Evolutionary conservation across 2,329 filamentous ascomycete genomes (phyloP).

Genomic region (Seiridium unicorne): DNA sequence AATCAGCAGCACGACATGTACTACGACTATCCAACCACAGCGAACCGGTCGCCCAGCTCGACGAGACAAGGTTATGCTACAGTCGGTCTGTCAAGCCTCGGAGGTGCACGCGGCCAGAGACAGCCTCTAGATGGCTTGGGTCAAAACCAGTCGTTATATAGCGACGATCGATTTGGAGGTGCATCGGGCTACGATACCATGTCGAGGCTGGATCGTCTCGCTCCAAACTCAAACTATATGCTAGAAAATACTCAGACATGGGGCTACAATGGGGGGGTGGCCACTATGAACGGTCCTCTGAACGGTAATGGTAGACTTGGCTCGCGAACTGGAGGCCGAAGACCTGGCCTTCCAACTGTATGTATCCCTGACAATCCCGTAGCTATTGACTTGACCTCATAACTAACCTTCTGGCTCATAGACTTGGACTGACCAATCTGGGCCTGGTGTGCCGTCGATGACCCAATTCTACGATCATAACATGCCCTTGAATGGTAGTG

Average conservation of each 20-base stretch:
- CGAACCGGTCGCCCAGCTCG: slow-evolving; percentile 72
- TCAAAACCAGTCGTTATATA: slow-evolving; percentile 66
- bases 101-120: slow-evolving; percentile 69
- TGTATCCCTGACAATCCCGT: slow-evolving; percentile 32
- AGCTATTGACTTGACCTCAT: not conserved
- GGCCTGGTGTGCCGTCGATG: slow-evolving; percentile 41
- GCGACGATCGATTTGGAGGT: slow-evolving; percentile 64
- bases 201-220: slow-evolving; percentile 34
- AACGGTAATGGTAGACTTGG: slow-evolving; percentile 58
- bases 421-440: slow-evolving; percentile 51
- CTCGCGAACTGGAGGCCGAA: slow-evolving; percentile 48
- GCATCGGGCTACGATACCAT: slow-evolving; percentile 57
- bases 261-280: slow-evolving; percentile 70
- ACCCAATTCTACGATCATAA: slow-evolving; percentile 29
- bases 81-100: slow-evolving; percentile 49
- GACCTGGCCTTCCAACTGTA: slow-evolving; percentile 71
- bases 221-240: slow-evolving; percentile 42
- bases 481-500: slow-evolving; percentile 36
- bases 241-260: slow-evolving; percentile 75
- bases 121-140: slow-evolving; percentile 70
- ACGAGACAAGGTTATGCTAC: slow-evolving; percentile 61
- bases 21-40: slow-evolving; percentile 61
- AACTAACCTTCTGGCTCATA: slow-evolving; percentile 19
- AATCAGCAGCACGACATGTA: slow-evolving; percentile 65
- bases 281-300: slow-evolving; percentile 61